These are phyloP conservation scores for Daldinia grandis DNA, from an alignment of 495 filamentous ascomycete species.

Conservation along the genomic window DNA sequence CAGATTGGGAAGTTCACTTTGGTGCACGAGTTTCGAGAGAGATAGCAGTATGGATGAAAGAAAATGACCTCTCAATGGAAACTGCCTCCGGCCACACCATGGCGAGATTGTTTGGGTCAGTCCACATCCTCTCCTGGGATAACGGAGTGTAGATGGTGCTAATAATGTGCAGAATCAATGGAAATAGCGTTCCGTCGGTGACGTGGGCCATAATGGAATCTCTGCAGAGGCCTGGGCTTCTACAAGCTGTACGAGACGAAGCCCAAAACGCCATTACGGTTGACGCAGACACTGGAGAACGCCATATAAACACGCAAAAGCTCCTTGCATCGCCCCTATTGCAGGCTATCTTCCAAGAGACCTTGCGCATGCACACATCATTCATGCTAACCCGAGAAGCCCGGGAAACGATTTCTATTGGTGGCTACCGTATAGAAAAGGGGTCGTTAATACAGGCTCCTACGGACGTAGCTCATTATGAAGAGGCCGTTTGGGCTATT, in stretches of 20 bases:
- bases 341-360: slow-evolving; percentile 51
- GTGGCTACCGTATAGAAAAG: slow-evolving; percentile 36
- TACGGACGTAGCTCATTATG: slow-evolving; percentile 35
- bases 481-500: slow-evolving; percentile 42
- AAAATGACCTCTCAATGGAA: slow-evolving; percentile 25
- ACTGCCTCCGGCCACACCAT: slow-evolving; percentile 8
- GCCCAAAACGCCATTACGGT: slow-evolving; percentile 14
- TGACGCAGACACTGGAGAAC: slow-evolving; percentile 2
- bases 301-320: slow-evolving; percentile 30
- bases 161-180: slow-evolving; percentile 30
- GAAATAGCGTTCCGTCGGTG: slow-evolving; percentile 43
- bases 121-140: neutral
- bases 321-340: slow-evolving; percentile 48
- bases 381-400: slow-evolving; percentile 43
- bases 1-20: slow-evolving; percentile 44
- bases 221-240: slow-evolving; percentile 38
- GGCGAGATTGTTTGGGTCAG: slow-evolving; percentile 10
- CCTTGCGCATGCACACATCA: slow-evolving; percentile 48
- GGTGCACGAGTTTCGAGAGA: slow-evolving; percentile 40
- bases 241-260: slow-evolving; percentile 35
- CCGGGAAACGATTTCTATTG: slow-evolving; percentile 26
- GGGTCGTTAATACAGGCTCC: slow-evolving; percentile 42
- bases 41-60: slow-evolving; percentile 33
- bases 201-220: slow-evolving; percentile 46
- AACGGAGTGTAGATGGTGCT: neutral